Base-by-base conservation (phyloP, 495 filamentous ascomycete species). In the Terfezia claveryi region DNA sequence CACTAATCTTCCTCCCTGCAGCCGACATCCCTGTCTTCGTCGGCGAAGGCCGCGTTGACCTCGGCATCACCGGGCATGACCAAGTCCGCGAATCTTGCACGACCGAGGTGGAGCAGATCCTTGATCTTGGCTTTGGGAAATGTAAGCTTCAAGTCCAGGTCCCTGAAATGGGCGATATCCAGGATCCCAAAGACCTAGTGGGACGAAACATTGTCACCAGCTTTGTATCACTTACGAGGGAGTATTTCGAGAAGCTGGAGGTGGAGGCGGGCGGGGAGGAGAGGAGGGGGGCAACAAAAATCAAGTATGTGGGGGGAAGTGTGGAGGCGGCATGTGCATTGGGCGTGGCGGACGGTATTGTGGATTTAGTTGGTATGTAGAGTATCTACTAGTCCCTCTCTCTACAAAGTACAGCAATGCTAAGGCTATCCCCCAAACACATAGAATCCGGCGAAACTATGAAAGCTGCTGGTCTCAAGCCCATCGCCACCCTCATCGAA, bases 11-110 rank as follows among this genome's bases (percentile, higher is more conserved):
- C 74, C 85, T 98, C 38, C 91, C 91, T 23, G 91, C 86, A 37
- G 88, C 85, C 54, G 92, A 96, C 67, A 98, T 98, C 65, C 92
- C 91, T 23, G 89, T 84, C 54, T 96, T 95, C 61, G 87, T 98
- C 49, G 91, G 88, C 32, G 87, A 95, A 67, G 91, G 91, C 36
- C 78, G 81, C 52, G 91, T 96, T 12, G 87, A 92, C 64, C 69
- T 98, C 7, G 91, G 91, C 54, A 98, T 98, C 59, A 98, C 91
- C 0, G 91, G 91, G 38, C 75, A 77, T 53, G 92, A 98, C 67
- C 86, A 93, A 61, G 85, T 96, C 17, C 81, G 80, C 23, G 92
- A 96, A 70, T 85, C 94, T 71, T 87, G 89, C 68, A 78, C 82
- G 4, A 46, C 41, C 4, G 41, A 20, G 8, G 72, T 82, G 9